phyloP scores from a whole-genome alignment of 1,284 basidiomycete species.

The Rhodotorula sp. region DNA sequence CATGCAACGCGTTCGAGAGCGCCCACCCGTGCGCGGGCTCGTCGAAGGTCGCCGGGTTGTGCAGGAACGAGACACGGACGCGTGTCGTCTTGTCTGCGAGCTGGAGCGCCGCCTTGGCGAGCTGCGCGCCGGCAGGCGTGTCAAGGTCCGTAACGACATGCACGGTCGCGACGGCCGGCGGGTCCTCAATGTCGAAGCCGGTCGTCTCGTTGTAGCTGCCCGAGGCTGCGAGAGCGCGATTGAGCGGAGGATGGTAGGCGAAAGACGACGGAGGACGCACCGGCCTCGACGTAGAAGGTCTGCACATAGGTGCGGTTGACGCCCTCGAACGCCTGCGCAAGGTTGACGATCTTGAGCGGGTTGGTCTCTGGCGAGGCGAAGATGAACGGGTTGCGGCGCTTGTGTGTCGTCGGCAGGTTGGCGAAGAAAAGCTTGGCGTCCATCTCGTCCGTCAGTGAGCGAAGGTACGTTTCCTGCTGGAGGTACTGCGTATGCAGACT shows the following conservation, averaged over 20 bases:
- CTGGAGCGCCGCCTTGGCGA: slow-evolving; percentile 65
- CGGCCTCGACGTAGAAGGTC: slow-evolving; percentile 45
- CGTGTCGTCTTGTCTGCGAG: slow-evolving; percentile 55
- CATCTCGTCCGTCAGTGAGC: slow-evolving; percentile 61
- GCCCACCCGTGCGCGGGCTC: slow-evolving; percentile 14
- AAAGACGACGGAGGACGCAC: slow-evolving; percentile 4
- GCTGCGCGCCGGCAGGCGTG: slow-evolving; percentile 59
- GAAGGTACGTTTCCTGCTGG: slow-evolving; percentile 62
- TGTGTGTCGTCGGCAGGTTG: slow-evolving; percentile 72
- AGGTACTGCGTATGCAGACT: slow-evolving; percentile 17
- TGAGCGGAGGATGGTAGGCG: neutral
- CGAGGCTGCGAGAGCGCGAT: slow-evolving; percentile 42
- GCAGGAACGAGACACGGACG: slow-evolving; percentile 27
- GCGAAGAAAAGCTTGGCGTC: slow-evolving; percentile 80
- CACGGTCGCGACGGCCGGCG: slow-evolving; percentile 54
- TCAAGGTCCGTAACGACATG: slow-evolving; percentile 82
- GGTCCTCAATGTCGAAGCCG: slow-evolving; percentile 43
- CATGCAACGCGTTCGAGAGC: slow-evolving; percentile 15
- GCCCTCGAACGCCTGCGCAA: slow-evolving; percentile 58
- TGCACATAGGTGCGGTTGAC: slow-evolving; percentile 53
- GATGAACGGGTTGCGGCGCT: slow-evolving; percentile 71
- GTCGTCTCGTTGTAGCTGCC: slow-evolving; percentile 29
- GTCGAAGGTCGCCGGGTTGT: slow-evolving; percentile 23
- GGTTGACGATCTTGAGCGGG: slow-evolving; percentile 59
- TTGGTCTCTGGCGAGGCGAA: slow-evolving; percentile 58